Conservation (phyloP, 345 rosid species). For the Eucalyptus grandis region DNA sequence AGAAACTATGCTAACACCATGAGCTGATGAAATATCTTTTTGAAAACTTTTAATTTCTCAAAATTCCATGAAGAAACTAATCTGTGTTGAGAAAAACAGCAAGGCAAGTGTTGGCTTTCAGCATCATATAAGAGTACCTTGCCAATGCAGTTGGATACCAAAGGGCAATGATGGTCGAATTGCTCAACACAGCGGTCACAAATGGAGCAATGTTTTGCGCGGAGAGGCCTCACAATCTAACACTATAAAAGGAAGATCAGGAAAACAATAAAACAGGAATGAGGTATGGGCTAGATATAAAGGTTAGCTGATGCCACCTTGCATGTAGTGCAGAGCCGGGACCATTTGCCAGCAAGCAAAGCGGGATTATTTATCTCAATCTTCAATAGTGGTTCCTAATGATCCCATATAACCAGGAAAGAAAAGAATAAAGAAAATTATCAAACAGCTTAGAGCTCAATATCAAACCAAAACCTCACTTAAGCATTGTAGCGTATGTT, state of each 20-base stretch:
- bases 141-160: constrained; percentile 98
- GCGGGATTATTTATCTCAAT: constrained; percentile 81
- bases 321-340: constrained; percentile 97
- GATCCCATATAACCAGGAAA: background rate
- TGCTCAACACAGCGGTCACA: constrained; percentile 96
- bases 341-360: constrained; percentile 92
- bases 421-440: background rate
- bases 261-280: background rate
- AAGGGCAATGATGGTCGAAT: constrained; percentile 98
- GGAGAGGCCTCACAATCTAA: constrained; percentile 94
- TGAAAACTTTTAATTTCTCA: background rate
- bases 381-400: constrained; percentile 83
- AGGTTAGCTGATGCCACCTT: constrained; percentile 39
- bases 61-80: background rate
- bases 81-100: background rate
- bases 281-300: background rate
- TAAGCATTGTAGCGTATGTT: background rate
- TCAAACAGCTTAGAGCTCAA: background rate
- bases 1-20: background rate
- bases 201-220: constrained; percentile 94
- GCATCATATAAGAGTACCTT: constrained; percentile 38
- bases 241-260: background rate
- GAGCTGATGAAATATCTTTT: background rate
- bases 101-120: background rate
- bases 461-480: background rate